phyloP scores from a whole-genome alignment of 768 basidiomycete species.

The Suillus ampliporus region DNA sequence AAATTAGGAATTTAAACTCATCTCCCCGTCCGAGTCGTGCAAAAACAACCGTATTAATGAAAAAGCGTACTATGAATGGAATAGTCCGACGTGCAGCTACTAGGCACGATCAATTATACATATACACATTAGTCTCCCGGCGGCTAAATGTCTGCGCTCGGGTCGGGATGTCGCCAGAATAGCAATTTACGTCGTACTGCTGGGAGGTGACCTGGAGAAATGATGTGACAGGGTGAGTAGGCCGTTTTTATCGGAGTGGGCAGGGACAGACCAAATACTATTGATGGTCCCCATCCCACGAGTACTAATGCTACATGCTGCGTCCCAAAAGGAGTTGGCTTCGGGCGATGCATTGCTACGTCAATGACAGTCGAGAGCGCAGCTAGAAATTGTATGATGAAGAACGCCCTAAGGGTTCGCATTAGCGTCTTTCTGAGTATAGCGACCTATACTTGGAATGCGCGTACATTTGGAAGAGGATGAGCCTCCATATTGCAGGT shows the following conservation, averaged over 20 bases:
- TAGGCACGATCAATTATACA: background rate
- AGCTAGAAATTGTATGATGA: constrained; percentile 51
- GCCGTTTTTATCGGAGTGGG: background rate
- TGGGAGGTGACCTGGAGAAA: constrained; percentile 42
- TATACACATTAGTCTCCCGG: background rate
- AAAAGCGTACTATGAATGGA: background rate
- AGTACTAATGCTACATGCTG: constrained; percentile 68
- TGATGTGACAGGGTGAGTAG: constrained; percentile 10
- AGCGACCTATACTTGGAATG: constrained; percentile 17
- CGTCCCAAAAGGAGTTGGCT: constrained; percentile 62
- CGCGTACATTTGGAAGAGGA: constrained; percentile 59
- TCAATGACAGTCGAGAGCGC: constrained; percentile 59
- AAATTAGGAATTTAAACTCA: background rate
- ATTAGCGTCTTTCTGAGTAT: constrained; percentile 4
- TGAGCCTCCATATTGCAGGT: constrained; percentile 54
- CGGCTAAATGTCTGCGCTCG: background rate
- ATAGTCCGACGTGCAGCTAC: background rate
- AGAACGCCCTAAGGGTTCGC: constrained; percentile 44
- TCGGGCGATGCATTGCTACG: constrained; percentile 40
- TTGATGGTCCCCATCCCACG: constrained; percentile 61
- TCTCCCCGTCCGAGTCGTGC: background rate
- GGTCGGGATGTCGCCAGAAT: constrained; percentile 35
- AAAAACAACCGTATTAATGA: background rate
- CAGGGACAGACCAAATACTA: constrained; percentile 56
- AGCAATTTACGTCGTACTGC: constrained; percentile 44